Base-by-base conservation (phyloP, 176 grass and related monocot genomes). In the maize (Zea mays) region DNA sequence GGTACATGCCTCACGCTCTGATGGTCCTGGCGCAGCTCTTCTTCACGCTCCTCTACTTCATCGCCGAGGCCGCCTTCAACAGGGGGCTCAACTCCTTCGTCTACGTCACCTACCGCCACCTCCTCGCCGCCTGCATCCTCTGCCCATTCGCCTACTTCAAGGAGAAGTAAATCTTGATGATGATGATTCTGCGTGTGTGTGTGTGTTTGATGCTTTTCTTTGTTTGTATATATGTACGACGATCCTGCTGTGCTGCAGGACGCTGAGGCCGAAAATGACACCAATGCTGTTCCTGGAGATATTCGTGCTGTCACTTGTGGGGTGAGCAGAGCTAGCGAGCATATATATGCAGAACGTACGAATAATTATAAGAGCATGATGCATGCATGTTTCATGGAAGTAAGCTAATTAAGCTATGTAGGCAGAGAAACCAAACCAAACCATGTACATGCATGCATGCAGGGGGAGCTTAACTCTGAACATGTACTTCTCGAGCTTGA, bases 401-500 rank as follows among this genome's bases (percentile, higher is more conserved):
- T 54, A 48, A 48, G 1, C 4, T 48, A n/a, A n/a, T 41, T 47
- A 2, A n/a, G n/a, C n/a, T n/a, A 27, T 27, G 27, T 27, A 27
- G 27, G 27, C 27, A 0, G 27, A 27, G 27, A 27, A 27, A 27
- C 27, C 27, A 27, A 27, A 27, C 27, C 27, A 27, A 27, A 27
- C 27, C 27, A 27, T 27, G 27, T 27, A 27, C 27, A 27, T 27
- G 27, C 27, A 1, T 47, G 44, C 10, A 46, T 87, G 84, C 89
- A 98, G 91, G 67, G 85, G 89, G 78, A 94, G 96, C 74, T 44
- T 94, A 48, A 94, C 92, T 46, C 85, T 98, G 61, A 98, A 98
- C 73, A 92, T 98, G 92, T 98, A 98, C 67, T 98, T 94, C 61
- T 52, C 92, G 36, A 98, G 91, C 67, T 70, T 98, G 21, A 94